Evolutionary conservation across 108 stramenopile genomes (phyloP), one percentile per base, ranked within the genome.

Genomic region (Skeletonema costatum): DNA sequence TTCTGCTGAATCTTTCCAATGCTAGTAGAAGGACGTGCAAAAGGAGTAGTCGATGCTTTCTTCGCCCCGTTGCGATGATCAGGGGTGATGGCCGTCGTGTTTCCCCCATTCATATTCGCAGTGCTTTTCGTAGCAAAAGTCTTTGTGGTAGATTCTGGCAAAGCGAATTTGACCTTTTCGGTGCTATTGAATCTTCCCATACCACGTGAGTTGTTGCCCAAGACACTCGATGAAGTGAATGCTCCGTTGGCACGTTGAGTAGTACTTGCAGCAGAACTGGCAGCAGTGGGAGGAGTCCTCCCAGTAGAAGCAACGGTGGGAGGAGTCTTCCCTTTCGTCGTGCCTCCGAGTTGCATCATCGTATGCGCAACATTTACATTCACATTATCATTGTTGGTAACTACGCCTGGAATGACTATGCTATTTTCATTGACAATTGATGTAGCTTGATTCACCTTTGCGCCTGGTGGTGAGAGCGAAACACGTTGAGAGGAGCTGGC

Each of bases 391-490:
- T 2, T 68, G 66, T 60, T 61, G 32, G 66, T 68, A 31, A 29
- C 35, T 5, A 42, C 51, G 12, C 78, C 71, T 33, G 78, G 78
- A 68, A 79, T 79, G 6, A 79, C 66, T 56, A 79, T 79, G 53
- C 67, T 68, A 61, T 79, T 67, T 29, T 67, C 78, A 21, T 78
- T 64, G 41, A 7, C 19, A 4, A 4, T 6, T 42, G 41, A 2
- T 42, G 41, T 13, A 42, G 41, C 41, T 12, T 42, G 11, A 42
- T 42, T n/a, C 16, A 46, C 16, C 44, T 46, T 46, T 46, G 3
- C 16, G 11, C 16, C 44, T 29, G 53, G 53, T 10, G 53, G 53
- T 21, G 53, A 56, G 19, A 56, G 53, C 2, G 53, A 56, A 25
- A 56, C 53, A 17, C 53, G 53, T 25, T 56, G 53, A 8, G 53